Base-by-base conservation (phyloP, 768 basidiomycete genomes). In the Auricularia cornea region DNA sequence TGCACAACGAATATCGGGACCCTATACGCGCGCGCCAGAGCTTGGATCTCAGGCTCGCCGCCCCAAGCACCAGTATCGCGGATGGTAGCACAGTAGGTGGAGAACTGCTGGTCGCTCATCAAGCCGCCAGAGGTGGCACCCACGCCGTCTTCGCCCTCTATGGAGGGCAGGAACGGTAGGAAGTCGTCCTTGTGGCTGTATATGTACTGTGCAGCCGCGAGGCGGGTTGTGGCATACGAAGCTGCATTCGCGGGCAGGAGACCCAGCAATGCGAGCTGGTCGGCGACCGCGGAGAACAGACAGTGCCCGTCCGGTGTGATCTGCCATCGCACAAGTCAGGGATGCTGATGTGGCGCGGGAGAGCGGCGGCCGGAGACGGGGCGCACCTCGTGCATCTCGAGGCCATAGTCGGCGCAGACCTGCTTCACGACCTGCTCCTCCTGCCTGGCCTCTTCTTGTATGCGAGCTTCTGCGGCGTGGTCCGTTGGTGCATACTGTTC, bases 291-390 rank as follows among this genome's bases (percentile, higher is more conserved):
- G 57, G 93, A 90, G 77, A 89, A 99, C 32, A 98, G 85, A 76
- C 96, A 98, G 69, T 98, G 95, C 0, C 96, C 96, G 69, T 98
- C 96, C 20, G 96, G 93, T 64, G 87, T 86, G 68, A 98, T 88
- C 94, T 97, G 67, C 66, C n/a, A n/a, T n/a, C 35, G 38, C 18
- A 51, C 40, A 60, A 28, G 16, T 30, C 28, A 62, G 40, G 38
- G n/a, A n/a, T n/a, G n/a, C n/a, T n/a, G n/a, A n/a, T 20, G 62
- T 48, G 52, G 2, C 28, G 18, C 16, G 51, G n/a, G n/a, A n/a
- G n/a, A n/a, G n/a, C n/a, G 59, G 48, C 41, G 12, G 1, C 32
- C 20, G 59, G n/a, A 33, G 18, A 26, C 44, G 41, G 28, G 33
- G 29, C 77, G 62, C 63, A 86, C 90, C 80, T 93, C 84, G 65